Evolutionary conservation across 1,284 basidiomycete genomes (phyloP).

Genomic region (Sporisorium exsertum): DNA sequence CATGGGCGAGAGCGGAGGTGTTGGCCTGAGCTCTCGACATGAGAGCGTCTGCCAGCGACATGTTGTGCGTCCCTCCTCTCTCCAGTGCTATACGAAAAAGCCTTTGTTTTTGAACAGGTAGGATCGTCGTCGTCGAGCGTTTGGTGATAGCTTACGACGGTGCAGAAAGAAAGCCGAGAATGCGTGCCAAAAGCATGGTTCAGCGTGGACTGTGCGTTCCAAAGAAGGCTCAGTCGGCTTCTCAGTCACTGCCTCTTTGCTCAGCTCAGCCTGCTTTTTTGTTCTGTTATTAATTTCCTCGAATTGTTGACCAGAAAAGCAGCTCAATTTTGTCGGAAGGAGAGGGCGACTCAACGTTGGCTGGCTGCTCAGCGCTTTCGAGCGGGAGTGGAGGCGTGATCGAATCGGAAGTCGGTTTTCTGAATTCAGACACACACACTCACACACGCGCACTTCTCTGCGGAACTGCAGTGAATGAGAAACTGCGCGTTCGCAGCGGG

Average conservation of each 20-base stretch:
- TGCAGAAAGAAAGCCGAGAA: neutral
- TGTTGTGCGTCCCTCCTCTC: constrained; percentile 1
- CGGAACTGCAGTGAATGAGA: neutral
- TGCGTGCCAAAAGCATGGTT: constrained; percentile 5
- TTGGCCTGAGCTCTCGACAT: constrained; percentile 28
- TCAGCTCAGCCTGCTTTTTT: neutral
- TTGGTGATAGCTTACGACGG: neutral
- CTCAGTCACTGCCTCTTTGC: neutral
- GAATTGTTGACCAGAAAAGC: constrained; percentile 7
- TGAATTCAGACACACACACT: constrained; percentile 7
- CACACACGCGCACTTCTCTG: neutral
- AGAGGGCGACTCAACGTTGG: neutral
- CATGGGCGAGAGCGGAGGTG: constrained; percentile 8
- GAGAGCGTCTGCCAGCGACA: constrained; percentile 41
- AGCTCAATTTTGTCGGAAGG: neutral
- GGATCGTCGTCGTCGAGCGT: neutral
- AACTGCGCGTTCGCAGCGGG: constrained; percentile 10
- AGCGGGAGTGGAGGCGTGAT: constrained; percentile 19
- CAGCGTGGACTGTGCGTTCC: constrained; percentile 14
- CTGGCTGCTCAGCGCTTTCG: constrained; percentile 8
- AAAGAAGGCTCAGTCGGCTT: constrained; percentile 3
- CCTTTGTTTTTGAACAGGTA: neutral
- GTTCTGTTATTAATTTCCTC: neutral
- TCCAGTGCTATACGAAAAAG: neutral
- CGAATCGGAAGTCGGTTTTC: constrained; percentile 46